phyloP scores from a whole-genome alignment of 352 stramenopile species.

The Phytophthora litchii region DNA sequence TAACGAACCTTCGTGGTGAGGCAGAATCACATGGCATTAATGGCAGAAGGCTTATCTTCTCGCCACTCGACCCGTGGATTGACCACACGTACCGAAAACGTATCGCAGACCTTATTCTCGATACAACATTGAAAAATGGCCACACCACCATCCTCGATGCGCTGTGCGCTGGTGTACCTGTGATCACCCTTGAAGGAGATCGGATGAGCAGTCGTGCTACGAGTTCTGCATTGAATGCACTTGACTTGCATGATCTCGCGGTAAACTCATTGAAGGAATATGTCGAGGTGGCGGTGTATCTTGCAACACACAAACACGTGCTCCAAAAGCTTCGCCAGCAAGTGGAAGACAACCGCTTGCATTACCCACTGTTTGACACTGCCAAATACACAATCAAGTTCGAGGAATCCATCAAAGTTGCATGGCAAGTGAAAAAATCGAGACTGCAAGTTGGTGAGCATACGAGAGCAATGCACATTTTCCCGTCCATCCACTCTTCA shows the following conservation, averaged over 20 bases:
- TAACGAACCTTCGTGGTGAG: conserved; percentile 54
- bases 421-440: conserved; percentile 50
- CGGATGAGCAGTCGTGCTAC: conserved; percentile 74
- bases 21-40: conserved; percentile 60
- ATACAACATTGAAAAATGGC: conserved; percentile 86
- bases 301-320: conserved; percentile 45
- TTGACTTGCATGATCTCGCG: conserved; percentile 56
- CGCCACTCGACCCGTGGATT: conserved; percentile 68
- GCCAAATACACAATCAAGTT: conserved; percentile 57
- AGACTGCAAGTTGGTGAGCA: conserved; percentile 5
- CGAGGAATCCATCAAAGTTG: conserved; percentile 43
- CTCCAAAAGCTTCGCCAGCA: conserved; percentile 41
- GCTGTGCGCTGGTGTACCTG: conserved; percentile 76
- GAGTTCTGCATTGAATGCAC: conserved; percentile 57
- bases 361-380: conserved; percentile 74
- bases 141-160: conserved; percentile 85
- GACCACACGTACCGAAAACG: conserved; percentile 80
- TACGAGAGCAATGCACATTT: conserved; percentile 50
- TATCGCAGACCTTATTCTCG: conserved; percentile 72
- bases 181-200: conserved; percentile 71
- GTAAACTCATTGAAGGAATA: conserved; percentile 85
- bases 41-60: conserved; percentile 63
- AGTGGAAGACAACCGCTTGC: conserved; percentile 50
- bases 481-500: conserved; percentile 30
- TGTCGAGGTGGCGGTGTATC: conserved; percentile 67